Evolutionary conservation across 2,329 filamentous ascomycete genomes (phyloP), one percentile per base, ranked within the genome.

Genomic region (Colletotrichum musicola): DNA sequence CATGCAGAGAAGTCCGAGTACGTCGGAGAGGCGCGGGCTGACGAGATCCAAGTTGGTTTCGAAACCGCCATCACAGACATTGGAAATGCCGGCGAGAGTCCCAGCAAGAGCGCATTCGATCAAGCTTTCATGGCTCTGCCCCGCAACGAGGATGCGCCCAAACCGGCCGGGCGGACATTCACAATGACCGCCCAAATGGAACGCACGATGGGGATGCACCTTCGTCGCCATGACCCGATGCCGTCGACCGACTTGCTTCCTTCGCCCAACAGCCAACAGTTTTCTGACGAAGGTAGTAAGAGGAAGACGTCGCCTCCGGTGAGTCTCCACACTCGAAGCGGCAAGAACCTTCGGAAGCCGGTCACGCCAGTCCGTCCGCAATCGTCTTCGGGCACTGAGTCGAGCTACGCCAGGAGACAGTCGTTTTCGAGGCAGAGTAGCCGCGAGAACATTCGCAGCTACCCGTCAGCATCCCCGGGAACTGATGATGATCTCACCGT

Each of bases 311-410:
- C 80, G 3, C 81, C 81, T 1, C 81, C 83, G 0, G 77, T 84
- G 30, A 84, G 80, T 71, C 80, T 84, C 75, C 77, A 77, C n/a
- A 82, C 80, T 4, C 78, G 81, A 27, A 81, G 78, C 35, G 75
- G 70, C 13, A 12, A 77, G 73, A 53, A 76, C 74, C 18, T 81
- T 78, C 60, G 60, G 6, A 68, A 62, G 3, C 77, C 79, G 13
- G 71, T 20, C n/a, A 12, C 78, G 9, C 77, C 79, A 13, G 71
- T 79, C 12, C 79, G 81, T 27, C 73, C 81, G 5, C 77, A 78
- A 44, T 79, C 79, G 13, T 80, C 78, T 2, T 77, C 79, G 2
- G 75, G 78, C 14, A 71, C 64, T 46, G 68, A 72, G 51, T 18
- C 42, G 10, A 46, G 14, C 14, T 53, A 49, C 9, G 46, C 10